phyloP scores from a whole-genome alignment of 169 alveolate genomes.

The Neospora caninum region DNA sequence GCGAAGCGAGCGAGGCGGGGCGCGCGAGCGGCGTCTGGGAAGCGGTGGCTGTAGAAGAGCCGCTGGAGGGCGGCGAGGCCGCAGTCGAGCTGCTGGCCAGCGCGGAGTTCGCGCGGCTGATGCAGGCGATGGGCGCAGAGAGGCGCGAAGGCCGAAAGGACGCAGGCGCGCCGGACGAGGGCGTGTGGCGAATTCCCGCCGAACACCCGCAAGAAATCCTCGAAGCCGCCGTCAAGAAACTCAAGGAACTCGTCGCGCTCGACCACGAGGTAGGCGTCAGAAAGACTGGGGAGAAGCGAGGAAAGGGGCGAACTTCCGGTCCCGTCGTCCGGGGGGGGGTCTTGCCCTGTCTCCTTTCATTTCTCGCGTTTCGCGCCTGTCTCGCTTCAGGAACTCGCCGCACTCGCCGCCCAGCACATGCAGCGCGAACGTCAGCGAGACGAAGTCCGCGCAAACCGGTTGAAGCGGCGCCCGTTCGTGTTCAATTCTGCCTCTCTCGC shows the following conservation, averaged over 20 bases:
- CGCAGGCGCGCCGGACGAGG: constrained; percentile 23
- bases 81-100: not conserved
- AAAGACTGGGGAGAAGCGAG: not conserved
- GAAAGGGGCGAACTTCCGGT: no score
- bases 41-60: constrained; percentile 22
- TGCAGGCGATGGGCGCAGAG: constrained; percentile 38
- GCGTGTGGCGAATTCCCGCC: not conserved
- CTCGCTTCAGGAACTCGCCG: no score
- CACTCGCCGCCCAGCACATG: no score
- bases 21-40: not conserved
- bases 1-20: not conserved
- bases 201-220: constrained; percentile 1
- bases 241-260: not conserved
- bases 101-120: not conserved
- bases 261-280: not conserved
- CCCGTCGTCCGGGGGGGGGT: no score
- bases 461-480: constrained; percentile 24
- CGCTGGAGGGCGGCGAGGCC: not conserved
- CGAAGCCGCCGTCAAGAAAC: not conserved
- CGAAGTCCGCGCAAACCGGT: not conserved
- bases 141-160: not conserved
- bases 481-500: constrained; percentile 39
- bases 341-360: no score
- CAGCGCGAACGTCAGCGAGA: no score
- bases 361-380: no score